Evolutionary conservation across 352 stramenopile species (phyloP).

Genomic region (Elongisporangium undulatum): DNA sequence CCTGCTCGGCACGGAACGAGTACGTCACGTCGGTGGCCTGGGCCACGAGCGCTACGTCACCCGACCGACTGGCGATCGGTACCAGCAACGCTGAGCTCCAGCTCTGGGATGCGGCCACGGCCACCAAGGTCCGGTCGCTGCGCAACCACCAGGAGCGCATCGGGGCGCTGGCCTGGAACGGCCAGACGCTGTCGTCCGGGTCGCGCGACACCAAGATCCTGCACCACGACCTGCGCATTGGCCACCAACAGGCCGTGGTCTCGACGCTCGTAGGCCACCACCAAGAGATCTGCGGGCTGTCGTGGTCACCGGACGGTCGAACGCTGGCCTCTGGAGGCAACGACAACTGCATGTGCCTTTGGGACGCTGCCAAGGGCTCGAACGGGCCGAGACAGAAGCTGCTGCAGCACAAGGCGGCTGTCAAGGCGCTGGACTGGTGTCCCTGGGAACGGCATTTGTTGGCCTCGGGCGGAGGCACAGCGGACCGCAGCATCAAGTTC

Average conservation of each 20-base stretch:
- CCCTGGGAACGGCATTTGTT: conserved; percentile 93
- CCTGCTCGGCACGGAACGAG: conserved; percentile 54
- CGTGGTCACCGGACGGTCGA: conserved; percentile 92
- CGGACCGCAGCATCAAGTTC: conserved; percentile 96
- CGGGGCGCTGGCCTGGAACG: conserved; percentile 91
- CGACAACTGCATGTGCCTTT: conserved; percentile 94
- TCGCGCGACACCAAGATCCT: conserved; percentile 90
- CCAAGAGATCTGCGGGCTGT: conserved; percentile 95
- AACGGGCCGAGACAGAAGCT: conserved; percentile 45
- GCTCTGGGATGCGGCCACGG: conserved; percentile 91
- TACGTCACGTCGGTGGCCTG: conserved; percentile 95
- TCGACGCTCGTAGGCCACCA: conserved; percentile 77
- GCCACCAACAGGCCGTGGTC: conserved; percentile 36
- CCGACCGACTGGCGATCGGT: conserved; percentile 90
- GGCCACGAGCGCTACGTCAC: conserved; percentile 26
- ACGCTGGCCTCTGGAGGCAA: conserved; percentile 94
- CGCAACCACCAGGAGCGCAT: conserved; percentile 89
- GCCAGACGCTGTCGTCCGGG: conserved; percentile 83
- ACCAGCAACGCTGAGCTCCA: conserved; percentile 89
- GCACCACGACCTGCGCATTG: conserved; percentile 29
- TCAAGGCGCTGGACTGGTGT: conserved; percentile 97
- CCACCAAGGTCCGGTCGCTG: conserved; percentile 86
- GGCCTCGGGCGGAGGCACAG: conserved; percentile 92
- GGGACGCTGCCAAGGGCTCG: conserved; percentile 53
- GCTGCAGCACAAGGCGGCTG: conserved; percentile 90